A percentile compares a stretch with the other conserved stretches of the same genome.
Conservation (phyloP, 2,329 filamentous ascomycete species). For the Proliferodiscus dingleyae region DNA sequence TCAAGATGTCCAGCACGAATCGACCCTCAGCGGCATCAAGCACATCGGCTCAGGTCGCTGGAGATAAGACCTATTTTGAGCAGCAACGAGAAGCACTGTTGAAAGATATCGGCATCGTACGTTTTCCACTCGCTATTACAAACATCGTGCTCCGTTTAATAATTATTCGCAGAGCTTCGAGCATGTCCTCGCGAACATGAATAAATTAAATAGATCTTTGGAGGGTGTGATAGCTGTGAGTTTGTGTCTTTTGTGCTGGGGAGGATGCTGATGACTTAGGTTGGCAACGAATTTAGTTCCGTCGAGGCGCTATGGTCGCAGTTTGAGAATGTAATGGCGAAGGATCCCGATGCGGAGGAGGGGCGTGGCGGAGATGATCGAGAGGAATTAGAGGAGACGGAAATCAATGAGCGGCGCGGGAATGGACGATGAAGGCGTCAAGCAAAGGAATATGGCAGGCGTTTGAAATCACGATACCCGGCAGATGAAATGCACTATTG, state of each 20-base stretch:
- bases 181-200: slow-evolving; percentile 90
- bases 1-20: too few relatives aligned
- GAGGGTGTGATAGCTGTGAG: slow-evolving; percentile 84
- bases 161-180: slow-evolving; percentile 70
- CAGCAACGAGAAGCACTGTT: too few relatives aligned
- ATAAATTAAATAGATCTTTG: slow-evolving; percentile 86
- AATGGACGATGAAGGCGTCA: background rate
- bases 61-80: too few relatives aligned
- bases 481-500: slow-evolving; percentile 1
- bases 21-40: too few relatives aligned
- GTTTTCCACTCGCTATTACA: too few relatives aligned
- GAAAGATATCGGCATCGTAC: too few relatives aligned
- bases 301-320: slow-evolving; percentile 96
- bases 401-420: slow-evolving; percentile 11
- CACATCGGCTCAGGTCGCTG: too few relatives aligned
- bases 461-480: slow-evolving; percentile 27
- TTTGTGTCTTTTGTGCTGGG: background rate
- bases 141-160: too few relatives aligned
- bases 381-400: slow-evolving; percentile 16
- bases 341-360: slow-evolving; percentile 44
- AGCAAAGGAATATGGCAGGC: slow-evolving; percentile 11
- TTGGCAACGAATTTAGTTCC: slow-evolving; percentile 95
- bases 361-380: slow-evolving; percentile 25
- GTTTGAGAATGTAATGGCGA: slow-evolving; percentile 94
- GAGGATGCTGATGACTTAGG: slow-evolving; percentile 39